Base-by-base conservation (phyloP, 495 filamentous ascomycete species). In the Talaromyces nanjingensis region DNA sequence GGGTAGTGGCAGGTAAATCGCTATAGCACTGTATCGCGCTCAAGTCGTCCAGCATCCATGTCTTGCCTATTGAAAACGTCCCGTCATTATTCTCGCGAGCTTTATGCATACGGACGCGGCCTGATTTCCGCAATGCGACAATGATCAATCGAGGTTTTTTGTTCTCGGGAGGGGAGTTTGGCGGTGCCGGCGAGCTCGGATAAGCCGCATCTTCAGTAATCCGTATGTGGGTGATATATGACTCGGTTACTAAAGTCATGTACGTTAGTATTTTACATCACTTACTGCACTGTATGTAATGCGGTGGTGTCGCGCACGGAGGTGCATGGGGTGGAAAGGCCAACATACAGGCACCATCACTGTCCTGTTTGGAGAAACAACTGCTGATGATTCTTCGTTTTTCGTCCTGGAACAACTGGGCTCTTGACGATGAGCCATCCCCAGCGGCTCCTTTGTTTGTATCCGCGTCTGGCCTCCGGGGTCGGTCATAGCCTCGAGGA, bases 41-140 rank as follows among this genome's bases (percentile, higher is more conserved):
- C 37, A 98, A 77, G 68, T 98, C 93, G 70, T 97, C 92, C 60
- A 98, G 80, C 71, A 89, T 87, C 94, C 94, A 98, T 3, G 93
- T 97, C 76, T 98, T 98, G 47, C 94, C 94, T 68, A 98, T 97
- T 6, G 94, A 97, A 75, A 96, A 98, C 4, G 90, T 84, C 31
- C 91, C 91, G 76, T 97, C 96, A 52, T 82, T 81, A 72, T 98
- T 98, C 73, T 98, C 96, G 65, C 96, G 87, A 58, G 91, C 92
- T 74, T 98, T 98, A 79, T 98, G 94, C 80, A 98, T 86, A 61
- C 92, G 90, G 65, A 98, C 92, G 64, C 92, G 84, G 57, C 93
- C 93, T 0, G 93, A 96, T 66, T 90, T 93, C 54, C 91, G 86
- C 63, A 98, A 93, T 9, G 94, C 88, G 65, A 98, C 86, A 65